phyloP scores from a whole-genome alignment of 257 asterid species.

The Solanum rostratum region DNA sequence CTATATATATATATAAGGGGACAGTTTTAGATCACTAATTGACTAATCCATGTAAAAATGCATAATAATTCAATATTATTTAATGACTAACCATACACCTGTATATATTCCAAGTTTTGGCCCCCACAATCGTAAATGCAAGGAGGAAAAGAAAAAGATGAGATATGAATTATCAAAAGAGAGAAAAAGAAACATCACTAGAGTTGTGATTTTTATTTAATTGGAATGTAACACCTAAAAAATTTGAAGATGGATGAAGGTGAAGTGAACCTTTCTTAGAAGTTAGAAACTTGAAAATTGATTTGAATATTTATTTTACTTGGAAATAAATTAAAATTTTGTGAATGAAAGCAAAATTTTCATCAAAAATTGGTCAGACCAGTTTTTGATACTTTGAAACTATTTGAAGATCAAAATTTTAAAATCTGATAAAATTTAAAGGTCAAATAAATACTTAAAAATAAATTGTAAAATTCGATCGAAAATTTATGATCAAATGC shows the following conservation, averaged over 20 bases:
- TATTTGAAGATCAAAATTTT: too few relatives aligned
- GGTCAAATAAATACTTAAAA: too few relatives aligned
- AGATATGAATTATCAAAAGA: neutral
- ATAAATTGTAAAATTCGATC: too few relatives aligned
- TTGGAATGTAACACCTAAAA: neutral
- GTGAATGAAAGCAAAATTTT: neutral
- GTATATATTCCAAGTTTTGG: neutral
- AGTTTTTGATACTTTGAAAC: too few relatives aligned
- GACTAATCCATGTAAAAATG: neutral
- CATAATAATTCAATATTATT: neutral
- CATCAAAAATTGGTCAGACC: neutral
- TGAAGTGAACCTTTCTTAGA: neutral
- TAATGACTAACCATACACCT: neutral
- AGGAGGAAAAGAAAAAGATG: neutral
- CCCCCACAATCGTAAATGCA: neutral
- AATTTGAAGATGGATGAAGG: neutral
- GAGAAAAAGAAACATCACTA: neutral
- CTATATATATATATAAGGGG: neutral
- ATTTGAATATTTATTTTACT: neutral
- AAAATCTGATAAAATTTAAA: too few relatives aligned
- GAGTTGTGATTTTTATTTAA: neutral
- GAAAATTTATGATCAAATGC: too few relatives aligned
- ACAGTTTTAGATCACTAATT: neutral
- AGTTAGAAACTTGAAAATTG: neutral
- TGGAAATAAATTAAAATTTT: fast-evolving